Evolutionary conservation across 2,329 filamentous ascomycete species (phyloP), one percentile per base, ranked within the genome.

Genomic region (Neonectria punicea): DNA sequence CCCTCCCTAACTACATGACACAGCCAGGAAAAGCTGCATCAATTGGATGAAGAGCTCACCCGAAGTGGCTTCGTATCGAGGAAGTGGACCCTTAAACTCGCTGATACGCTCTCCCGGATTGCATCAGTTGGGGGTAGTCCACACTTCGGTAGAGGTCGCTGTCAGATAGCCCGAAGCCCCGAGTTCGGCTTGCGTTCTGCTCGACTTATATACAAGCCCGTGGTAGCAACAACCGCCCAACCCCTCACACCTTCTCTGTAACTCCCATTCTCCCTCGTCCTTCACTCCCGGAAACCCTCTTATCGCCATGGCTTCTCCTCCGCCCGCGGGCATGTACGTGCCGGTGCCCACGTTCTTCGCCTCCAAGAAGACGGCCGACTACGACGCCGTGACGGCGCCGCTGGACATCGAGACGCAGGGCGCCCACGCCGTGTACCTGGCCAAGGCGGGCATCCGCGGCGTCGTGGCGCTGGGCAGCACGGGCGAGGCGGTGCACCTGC

Each of bases 291-390:
- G 10, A 41, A 32, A 5, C 18, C 10, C 39, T 16, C 32, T n/a
- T 13, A 25, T n/a, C 25, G 58, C n/a, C 47, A 76, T 79, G 76
- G 63, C 73, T 36, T 50, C 72, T 49, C 61, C 77, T 65, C 86
- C 86, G 44, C 85, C 86, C 30, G 82, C 83, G 49, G 87, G 87
- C 67, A 84, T 89, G 71, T 88, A 86, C 73, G 86, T 89, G 63
- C 86, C 86, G 47, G 83, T 89, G 47, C 89, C 89, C 6, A 91
- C 89, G 54, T 91, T 91, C 81, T 91, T 90, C 81, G 83, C 69
- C 43, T 61, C 72, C 32, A 83, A 78, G 70, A 81, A 74, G 53
- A 73, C 81, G 5, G 75, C 82, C 32, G 75, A 80, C 53, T 83
- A 82, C 64, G 78, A 82, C 51, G 70, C 81, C 7, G 75, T 83